phyloP scores from a whole-genome alignment of 495 filamentous ascomycete species.

The Penicillium angulare region DNA sequence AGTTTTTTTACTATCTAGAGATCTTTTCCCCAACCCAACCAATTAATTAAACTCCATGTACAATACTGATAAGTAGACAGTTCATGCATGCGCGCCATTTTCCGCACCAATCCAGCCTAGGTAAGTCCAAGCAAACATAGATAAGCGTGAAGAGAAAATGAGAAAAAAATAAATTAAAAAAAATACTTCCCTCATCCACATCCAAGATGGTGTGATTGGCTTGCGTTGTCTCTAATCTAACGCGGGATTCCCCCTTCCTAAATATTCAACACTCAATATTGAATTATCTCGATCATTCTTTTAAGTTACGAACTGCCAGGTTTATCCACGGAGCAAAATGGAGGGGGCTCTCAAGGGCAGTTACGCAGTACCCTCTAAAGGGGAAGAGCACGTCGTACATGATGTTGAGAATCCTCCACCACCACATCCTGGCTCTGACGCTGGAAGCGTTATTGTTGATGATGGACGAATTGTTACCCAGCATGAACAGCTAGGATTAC shows the following conservation, averaged over 20 bases:
- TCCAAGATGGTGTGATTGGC: slow-evolving; percentile 22
- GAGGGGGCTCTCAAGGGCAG: slow-evolving; percentile 7
- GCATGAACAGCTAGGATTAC: slow-evolving; percentile 24
- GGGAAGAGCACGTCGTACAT: slow-evolving; percentile 12
- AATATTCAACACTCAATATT: background rate
- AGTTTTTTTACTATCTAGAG: no score
- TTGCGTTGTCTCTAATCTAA: background rate
- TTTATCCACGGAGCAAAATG: slow-evolving; percentile 2
- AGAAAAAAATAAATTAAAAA: no score
- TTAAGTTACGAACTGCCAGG: background rate
- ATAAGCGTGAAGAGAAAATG: no score
- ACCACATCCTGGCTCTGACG: slow-evolving; percentile 3
- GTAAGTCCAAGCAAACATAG: slow-evolving; percentile 2
- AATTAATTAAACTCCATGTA: no score
- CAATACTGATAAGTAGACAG: no score
- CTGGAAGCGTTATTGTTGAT: slow-evolving; percentile 2
- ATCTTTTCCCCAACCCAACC: no score
- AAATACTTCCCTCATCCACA: slow-evolving; percentile 10
- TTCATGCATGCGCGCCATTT: background rate
- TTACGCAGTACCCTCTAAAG: no score
- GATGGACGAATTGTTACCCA: slow-evolving; percentile 23
- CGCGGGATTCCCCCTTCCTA: background rate
- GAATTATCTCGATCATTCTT: background rate
- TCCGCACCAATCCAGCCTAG: background rate
- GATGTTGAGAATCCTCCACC: slow-evolving; percentile 20